Base-by-base conservation (phyloP, 768 basidiomycete genomes). In the Agaricus blazei region DNA sequence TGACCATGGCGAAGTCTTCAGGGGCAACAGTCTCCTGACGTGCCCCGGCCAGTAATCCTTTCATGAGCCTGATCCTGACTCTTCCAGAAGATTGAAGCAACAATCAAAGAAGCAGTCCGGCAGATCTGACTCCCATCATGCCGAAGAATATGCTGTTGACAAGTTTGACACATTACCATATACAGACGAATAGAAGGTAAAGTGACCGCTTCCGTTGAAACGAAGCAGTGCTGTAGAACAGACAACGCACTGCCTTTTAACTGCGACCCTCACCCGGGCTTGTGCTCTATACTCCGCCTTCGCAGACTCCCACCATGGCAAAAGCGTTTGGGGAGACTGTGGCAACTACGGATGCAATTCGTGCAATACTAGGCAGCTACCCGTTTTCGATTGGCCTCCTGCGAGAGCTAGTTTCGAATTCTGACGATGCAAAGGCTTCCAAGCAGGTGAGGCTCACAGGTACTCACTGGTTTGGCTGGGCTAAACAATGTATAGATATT, bases 371-470 rank as follows among this genome's bases (percentile, higher is more conserved):
- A 0, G 65, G 68, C 0, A 68, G 64, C 2, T 81, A 81, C 58
- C 77, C 78, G 0, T 76, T 73, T 52, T 75, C 75, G 5, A 66
- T 73, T 23, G 75, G 75, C 0, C 54, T 79, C 3, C 63, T 80
- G 14, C 69, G 77, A 5, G 80, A 81, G 52, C 43, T 79, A 0
- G 26, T 79, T 2, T 76, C 78, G 62, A 81, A 81, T 52, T 75
- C 78, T 0, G 77, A 80, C 44, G 80, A 81, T 61, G 77, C 79
- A 0, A 64, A 68, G n/a, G 80, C 77, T 9, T 65, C 63, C 0
- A 66, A 69, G 28, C 77, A 79, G 69, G 78, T 75, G 14, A 5
- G 71, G 57, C n/a, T 7, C 8, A 9, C 11, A 12, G 12, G 0
- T 28, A 14, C 29, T 9, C 26, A n/a, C 15, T 28, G n/a, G n/a